phyloP scores from a whole-genome alignment of 352 stramenopile species.

The Globisporangium paroecandrum region DNA sequence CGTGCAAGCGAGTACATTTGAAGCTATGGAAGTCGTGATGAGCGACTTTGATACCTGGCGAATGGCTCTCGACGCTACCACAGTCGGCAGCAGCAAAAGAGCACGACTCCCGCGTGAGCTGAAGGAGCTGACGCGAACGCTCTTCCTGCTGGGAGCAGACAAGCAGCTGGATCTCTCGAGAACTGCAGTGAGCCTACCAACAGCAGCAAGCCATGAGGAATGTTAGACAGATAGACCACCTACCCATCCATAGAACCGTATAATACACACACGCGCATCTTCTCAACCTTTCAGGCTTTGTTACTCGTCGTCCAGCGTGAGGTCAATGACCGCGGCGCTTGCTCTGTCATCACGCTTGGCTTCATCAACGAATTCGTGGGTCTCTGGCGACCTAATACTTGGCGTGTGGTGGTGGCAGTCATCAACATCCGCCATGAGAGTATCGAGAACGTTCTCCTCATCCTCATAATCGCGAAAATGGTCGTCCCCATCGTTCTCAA shows the following conservation, averaged over 20 bases:
- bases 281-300: background rate
- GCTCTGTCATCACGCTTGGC: background rate
- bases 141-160: slow-evolving; percentile 15
- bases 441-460: background rate
- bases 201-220: background rate
- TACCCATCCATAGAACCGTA: background rate
- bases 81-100: background rate
- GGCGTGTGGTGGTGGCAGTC: background rate
- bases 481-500: slow-evolving; percentile 24
- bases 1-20: background rate
- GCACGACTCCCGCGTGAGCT: slow-evolving; percentile 1
- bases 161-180: slow-evolving; percentile 11
- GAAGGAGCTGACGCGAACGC: background rate
- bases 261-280: background rate
- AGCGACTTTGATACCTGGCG: slow-evolving; percentile 9
- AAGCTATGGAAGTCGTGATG: slow-evolving; percentile 1
- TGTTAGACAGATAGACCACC: background rate
- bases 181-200: background rate
- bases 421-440: background rate
- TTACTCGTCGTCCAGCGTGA: slow-evolving; percentile 16
- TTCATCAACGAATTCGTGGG: background rate
- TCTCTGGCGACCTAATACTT: background rate
- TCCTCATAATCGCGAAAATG: background rate
- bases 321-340: slow-evolving; percentile 13
- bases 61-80: background rate